Conservation (phyloP, 306 rosid genomes). For the Corylus americana region DNA sequence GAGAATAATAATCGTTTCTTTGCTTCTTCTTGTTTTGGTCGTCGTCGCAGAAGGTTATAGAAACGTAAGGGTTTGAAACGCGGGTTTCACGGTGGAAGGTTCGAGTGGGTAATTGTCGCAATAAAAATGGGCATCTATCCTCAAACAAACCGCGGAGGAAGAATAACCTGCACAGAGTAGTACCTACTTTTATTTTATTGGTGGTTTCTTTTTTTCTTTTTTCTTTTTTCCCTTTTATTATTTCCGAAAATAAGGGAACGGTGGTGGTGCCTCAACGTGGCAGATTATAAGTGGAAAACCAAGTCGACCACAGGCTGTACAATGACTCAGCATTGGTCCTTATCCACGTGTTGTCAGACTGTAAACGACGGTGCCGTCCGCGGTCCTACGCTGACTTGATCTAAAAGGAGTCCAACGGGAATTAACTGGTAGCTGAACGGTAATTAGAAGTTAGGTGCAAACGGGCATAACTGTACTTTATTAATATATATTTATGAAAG, state of each 20-base stretch:
- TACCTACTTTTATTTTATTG: too few relatives aligned
- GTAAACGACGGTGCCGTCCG: constrained; percentile 32
- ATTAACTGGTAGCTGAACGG: too few relatives aligned
- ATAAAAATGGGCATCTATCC: too few relatives aligned
- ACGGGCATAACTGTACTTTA: too few relatives aligned
- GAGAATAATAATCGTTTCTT: not conserved
- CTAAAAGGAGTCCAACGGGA: too few relatives aligned
- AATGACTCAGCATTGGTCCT: not conserved
- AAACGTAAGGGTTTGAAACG: not conserved
- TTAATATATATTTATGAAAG: too few relatives aligned
- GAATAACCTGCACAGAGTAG: not conserved
- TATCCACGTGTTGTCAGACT: not conserved
- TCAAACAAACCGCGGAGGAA: too few relatives aligned
- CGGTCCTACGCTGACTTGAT: not conserved
- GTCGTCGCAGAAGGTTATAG: not conserved
- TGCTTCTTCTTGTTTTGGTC: not conserved
- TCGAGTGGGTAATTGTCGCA: too few relatives aligned
- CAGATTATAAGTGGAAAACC: not conserved
- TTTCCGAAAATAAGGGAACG: not conserved
- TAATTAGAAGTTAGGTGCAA: too few relatives aligned
- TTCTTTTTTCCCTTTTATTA: not conserved
- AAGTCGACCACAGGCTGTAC: not conserved
- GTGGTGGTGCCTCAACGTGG: not conserved
- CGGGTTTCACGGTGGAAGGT: not conserved
- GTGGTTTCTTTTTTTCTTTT: not conserved